These are phyloP conservation scores for Boletus tomentosulus DNA, from an alignment of 768 basidiomycete genomes.

Conservation along the genomic window DNA sequence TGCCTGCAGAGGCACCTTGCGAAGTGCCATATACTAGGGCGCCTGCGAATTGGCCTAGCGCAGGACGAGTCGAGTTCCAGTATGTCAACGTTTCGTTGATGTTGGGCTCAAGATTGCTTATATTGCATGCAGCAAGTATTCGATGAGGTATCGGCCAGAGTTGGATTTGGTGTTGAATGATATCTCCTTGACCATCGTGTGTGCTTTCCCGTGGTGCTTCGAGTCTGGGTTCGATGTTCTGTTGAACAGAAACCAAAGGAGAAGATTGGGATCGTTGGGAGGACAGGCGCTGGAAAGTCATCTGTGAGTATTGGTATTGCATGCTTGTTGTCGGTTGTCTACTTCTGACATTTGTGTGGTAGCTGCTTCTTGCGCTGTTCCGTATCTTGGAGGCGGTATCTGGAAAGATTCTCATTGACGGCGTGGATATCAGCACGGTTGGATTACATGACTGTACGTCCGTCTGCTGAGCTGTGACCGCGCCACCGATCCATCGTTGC, in stretches of 20 bases:
- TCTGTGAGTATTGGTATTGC: too few relatives aligned
- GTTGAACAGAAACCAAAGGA: not conserved
- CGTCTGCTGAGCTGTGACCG: not conserved
- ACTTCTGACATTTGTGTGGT: not conserved
- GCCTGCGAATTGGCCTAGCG: conserved; percentile 59
- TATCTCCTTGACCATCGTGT: conserved; percentile 65
- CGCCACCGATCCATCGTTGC: not conserved
- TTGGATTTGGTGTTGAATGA: conserved; percentile 75
- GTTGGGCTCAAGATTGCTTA: not conserved
- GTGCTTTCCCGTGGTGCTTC: conserved; percentile 8
- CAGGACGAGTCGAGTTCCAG: conserved; percentile 73
- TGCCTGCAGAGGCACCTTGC: conserved; percentile 72
- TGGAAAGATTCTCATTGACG: conserved; percentile 70
- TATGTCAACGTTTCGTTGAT: conserved; percentile 28
- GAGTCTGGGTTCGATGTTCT: conserved; percentile 1
- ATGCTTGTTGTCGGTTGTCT: not conserved
- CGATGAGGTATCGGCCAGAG: conserved; percentile 74
- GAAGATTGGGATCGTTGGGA: too few relatives aligned
- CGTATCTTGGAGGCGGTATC: conserved; percentile 68
- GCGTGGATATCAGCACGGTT: conserved; percentile 69
- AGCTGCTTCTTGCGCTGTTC: conserved; percentile 70
- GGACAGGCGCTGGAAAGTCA: too few relatives aligned
- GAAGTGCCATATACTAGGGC: conserved; percentile 61
- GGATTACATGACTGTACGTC: conserved; percentile 56
- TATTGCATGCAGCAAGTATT: conserved; percentile 49